Conservation (phyloP, 1,139 yeast genomes). For the Ogataea hybrid region DNA sequence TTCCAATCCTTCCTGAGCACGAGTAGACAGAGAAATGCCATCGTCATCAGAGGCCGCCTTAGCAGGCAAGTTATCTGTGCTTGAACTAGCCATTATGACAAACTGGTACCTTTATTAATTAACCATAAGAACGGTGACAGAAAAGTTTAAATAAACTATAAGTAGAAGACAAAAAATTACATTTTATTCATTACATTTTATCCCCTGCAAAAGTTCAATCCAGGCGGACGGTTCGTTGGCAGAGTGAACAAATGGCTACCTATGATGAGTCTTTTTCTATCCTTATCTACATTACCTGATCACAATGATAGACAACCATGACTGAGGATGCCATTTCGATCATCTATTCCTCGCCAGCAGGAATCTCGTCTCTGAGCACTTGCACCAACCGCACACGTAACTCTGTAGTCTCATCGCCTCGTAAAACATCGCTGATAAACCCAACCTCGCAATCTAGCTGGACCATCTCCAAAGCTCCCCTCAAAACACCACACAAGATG, state of each 20-base stretch:
- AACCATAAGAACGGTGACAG: slow-evolving; percentile 6
- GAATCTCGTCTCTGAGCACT: slow-evolving; percentile 88
- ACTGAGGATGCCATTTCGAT: slow-evolving; percentile 3
- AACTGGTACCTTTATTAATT: background rate
- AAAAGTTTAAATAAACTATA: background rate
- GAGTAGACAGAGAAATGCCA: too few relatives aligned
- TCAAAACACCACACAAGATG: slow-evolving; percentile 81
- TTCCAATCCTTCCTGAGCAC: too few relatives aligned
- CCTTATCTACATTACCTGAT: slow-evolving; percentile 37
- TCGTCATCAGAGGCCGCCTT: background rate
- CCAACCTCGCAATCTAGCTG: slow-evolving; percentile 86
- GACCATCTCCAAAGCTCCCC: slow-evolving; percentile 95
- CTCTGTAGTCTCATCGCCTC: slow-evolving; percentile 85
- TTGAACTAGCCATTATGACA: background rate
- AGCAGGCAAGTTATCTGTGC: background rate
- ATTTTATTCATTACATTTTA: background rate
- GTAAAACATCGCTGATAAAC: slow-evolving; percentile 75
- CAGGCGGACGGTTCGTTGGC: slow-evolving; percentile 4
- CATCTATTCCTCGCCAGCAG: slow-evolving; percentile 85
- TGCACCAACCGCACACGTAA: slow-evolving; percentile 67
- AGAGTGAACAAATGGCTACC: slow-evolving; percentile 4
- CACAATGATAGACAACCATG: slow-evolving; percentile 18
- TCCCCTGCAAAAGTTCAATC: background rate
- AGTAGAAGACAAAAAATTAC: background rate
- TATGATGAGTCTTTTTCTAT: slow-evolving; percentile 21